Base-by-base conservation (phyloP, 176 grass and related monocot species). In the Carex pumila region DNA sequence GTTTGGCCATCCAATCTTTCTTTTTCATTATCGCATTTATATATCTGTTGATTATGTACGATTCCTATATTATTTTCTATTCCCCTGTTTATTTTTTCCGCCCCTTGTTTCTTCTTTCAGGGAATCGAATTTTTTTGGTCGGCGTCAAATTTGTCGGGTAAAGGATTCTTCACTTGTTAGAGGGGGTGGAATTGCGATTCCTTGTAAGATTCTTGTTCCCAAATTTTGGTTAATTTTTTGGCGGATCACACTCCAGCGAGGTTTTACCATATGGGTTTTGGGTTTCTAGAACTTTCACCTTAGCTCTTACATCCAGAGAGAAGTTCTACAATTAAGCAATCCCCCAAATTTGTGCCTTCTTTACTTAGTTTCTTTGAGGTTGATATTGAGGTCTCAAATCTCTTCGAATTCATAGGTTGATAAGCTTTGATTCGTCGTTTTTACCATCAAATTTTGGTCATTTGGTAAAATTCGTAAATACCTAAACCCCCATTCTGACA, bases 181-280 rank as follows among this genome's bases (percentile, higher is more conserved):
- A 47, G 39, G n/a, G 65, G 6, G 21, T 83, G 36, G 30, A 52
- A 45, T 82, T 82, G 37, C 37, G 62, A 83, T 68, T 67, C 61
- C 41, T 65, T 68, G 80, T 83, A 68, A 53, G 80, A 66, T 65
- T 52, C 10, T 52, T 43, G 3, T 3, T 34, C 59, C 47, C 59
- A 50, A 43, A 18, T 31, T 66, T 83, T 83, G 25, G 34, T 0
- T 64, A 21, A 79, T 79, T 60, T 60, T 11, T 22, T 2, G 2
- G 58, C 49, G 56, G 12, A 64, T 81, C 37, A 62, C 17, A 19
- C 78, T 62, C 50, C 37, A 37, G 56, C 3, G 4, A 59, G 54
- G 57, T 81, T 81, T 80, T 64, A 22, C 30, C 39, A 81, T 47
- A 64, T 81, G 59, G 31, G 59, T 81, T 81, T 62, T 43, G 80